A percentile compares a stretch with the other conserved stretches of the same genome.
These are phyloP conservation scores for Balakata baccata DNA, from an alignment of 345 rosid genomes.

Conservation along the genomic window DNA sequence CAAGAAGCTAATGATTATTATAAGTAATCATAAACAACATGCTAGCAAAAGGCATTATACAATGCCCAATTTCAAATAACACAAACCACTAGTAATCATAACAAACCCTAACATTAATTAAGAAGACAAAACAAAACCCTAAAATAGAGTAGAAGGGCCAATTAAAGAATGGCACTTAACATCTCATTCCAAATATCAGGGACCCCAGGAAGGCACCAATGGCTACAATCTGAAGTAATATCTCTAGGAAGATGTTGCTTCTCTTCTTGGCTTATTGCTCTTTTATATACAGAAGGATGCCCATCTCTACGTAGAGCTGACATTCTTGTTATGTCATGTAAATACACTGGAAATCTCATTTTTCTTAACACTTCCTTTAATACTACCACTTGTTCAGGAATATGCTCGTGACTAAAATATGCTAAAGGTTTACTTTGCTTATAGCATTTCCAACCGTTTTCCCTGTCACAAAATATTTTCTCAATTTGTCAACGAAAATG, in stretches of 20 bases:
- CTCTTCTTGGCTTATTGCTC: constrained; percentile 46
- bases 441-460: constrained; percentile 83
- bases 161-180: constrained; percentile 52
- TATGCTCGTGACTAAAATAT: constrained; percentile 52
- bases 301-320: constrained; percentile 79
- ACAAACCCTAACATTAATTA: constrained; percentile 8
- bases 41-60: constrained; percentile 13
- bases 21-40: neutral
- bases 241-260: constrained; percentile 40
- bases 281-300: constrained; percentile 84
- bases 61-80: constrained; percentile 13
- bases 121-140: constrained; percentile 8
- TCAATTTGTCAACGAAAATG: neutral
- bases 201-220: constrained; percentile 98
- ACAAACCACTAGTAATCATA: constrained; percentile 18
- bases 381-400: constrained; percentile 60
- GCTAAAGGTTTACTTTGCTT: constrained; percentile 70
- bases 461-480: constrained; percentile 34
- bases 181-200: constrained; percentile 96
- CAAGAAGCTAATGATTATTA: neutral
- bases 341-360: constrained; percentile 70
- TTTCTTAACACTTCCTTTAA: constrained; percentile 59
- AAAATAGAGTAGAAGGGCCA: constrained; percentile 16
- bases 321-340: constrained; percentile 80
- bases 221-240: constrained; percentile 76